phyloP scores from a whole-genome alignment of 371 early-diverging fungal genomes.

The Chytridium lagenaria region DNA sequence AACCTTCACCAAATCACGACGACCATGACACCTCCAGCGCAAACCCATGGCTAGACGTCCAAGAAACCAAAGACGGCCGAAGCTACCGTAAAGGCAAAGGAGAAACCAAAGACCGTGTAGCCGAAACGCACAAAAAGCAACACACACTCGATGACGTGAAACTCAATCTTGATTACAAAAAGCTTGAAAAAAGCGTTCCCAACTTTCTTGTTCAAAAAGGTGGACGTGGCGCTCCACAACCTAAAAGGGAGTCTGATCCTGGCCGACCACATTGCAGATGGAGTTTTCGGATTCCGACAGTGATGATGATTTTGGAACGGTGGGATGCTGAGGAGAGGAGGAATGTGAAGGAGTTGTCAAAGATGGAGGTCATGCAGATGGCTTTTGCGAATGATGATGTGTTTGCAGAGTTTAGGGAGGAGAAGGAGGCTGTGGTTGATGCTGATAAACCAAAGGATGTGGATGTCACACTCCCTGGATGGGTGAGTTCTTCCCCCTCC shows the following conservation, averaged over 20 bases:
- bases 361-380: conserved; percentile 85
- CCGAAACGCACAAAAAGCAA: not conserved
- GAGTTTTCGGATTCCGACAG: conserved; percentile 42
- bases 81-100: not conserved
- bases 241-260: no score
- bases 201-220: no score
- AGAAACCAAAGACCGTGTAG: not conserved
- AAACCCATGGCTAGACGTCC: conserved; percentile 48
- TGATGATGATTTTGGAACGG: conserved; percentile 33
- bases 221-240: no score
- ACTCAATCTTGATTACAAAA: conserved; percentile 62
- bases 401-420: conserved; percentile 78
- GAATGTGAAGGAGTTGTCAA: conserved; percentile 57
- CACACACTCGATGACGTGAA: conserved; percentile 61
- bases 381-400: conserved; percentile 95
- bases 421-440: conserved; percentile 72
- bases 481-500: conserved; percentile 67
- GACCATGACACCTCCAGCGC: not conserved
- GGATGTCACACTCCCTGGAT: conserved; percentile 90
- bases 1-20: no score
- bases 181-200: conserved; percentile 41
- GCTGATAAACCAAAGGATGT: conserved; percentile 78
- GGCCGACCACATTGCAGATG: no score
- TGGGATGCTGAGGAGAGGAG: no score
- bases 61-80: not conserved